A percentile compares a stretch with the other conserved stretches of the same genome.
phyloP scores from a whole-genome alignment of 2,329 filamentous ascomycete species.

The Zymoseptoria ardabiliae region DNA sequence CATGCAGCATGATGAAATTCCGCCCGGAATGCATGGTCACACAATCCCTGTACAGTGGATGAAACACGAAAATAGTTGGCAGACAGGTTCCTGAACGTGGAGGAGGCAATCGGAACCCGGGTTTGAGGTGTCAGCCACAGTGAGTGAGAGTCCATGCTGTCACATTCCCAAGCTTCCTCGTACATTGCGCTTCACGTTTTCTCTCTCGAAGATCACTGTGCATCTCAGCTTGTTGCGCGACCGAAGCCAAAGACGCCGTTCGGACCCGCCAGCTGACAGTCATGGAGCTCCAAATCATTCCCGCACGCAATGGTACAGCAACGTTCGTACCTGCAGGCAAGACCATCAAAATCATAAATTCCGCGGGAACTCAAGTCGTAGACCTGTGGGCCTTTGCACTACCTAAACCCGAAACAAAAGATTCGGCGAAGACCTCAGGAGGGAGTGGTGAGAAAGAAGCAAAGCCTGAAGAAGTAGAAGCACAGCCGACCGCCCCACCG shows the following conservation, averaged over 20 bases:
- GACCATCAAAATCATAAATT: conserved; percentile 45
- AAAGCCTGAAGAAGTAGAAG: conserved; percentile 22
- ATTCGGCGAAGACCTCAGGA: not conserved
- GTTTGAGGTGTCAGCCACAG: not conserved
- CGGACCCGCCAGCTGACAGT: not conserved
- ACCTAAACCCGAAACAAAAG: conserved; percentile 34
- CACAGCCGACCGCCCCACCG: not conserved
- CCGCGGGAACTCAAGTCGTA: conserved; percentile 44
- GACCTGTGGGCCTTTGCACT: conserved; percentile 45
- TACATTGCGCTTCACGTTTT: not conserved
- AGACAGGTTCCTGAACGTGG: not conserved
- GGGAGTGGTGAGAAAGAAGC: conserved; percentile 9
- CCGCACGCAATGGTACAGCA: conserved; percentile 43
- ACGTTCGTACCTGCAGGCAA: conserved; percentile 44
- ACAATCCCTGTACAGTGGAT: not conserved
- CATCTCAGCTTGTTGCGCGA: not conserved
- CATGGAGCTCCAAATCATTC: conserved; percentile 36
- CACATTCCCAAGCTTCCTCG: not conserved
- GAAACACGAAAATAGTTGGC: not conserved
- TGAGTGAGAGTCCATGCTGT: not conserved
- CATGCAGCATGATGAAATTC: not conserved
- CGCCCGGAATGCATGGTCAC: not conserved
- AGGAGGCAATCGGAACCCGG: not conserved
- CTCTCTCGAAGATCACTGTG: not conserved
- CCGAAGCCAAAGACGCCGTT: not conserved